Conservation (phyloP, 495 filamentous ascomycete genomes). For the Neurospora cerealis region DNA sequence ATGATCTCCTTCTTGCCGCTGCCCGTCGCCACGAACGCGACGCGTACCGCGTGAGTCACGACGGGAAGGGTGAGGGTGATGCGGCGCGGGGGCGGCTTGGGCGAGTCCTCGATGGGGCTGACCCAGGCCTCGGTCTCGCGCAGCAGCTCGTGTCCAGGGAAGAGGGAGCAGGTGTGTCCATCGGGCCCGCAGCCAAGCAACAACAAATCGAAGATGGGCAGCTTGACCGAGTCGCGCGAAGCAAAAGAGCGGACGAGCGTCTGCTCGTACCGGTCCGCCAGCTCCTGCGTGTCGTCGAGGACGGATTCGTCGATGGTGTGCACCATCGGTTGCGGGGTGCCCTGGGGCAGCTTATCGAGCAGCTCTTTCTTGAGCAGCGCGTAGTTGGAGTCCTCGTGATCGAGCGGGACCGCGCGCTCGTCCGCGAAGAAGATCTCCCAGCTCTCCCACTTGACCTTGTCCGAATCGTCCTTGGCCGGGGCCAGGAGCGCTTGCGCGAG, state of each 20-base stretch:
- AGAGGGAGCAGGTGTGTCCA: slow-evolving; percentile 93
- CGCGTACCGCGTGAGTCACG: slow-evolving; percentile 66
- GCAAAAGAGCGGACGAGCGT: slow-evolving; percentile 74
- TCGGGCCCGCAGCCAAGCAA: slow-evolving; percentile 90
- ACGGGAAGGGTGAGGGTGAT: slow-evolving; percentile 91
- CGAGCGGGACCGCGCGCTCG: slow-evolving; percentile 86
- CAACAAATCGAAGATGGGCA: slow-evolving; percentile 89
- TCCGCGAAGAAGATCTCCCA: slow-evolving; percentile 99
- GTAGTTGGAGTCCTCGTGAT: slow-evolving; percentile 92
- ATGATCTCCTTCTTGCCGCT: slow-evolving; percentile 81
- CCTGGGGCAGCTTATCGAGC: slow-evolving; percentile 71
- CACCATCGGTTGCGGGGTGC: slow-evolving; percentile 55
- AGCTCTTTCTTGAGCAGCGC: slow-evolving; percentile 75
- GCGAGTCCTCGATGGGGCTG: slow-evolving; percentile 77
- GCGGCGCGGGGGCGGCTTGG: slow-evolving; percentile 83
- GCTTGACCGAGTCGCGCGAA: slow-evolving; percentile 73
- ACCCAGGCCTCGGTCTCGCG: slow-evolving; percentile 91
- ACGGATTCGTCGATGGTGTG: slow-evolving; percentile 64
- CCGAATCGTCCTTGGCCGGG: slow-evolving; percentile 47
- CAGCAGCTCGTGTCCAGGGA: slow-evolving; percentile 80
- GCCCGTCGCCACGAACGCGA: slow-evolving; percentile 89
- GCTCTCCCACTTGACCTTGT: slow-evolving; percentile 64
- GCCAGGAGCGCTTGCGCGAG: slow-evolving; percentile 72
- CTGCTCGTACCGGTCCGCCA: slow-evolving; percentile 91
- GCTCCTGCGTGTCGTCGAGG: slow-evolving; percentile 76